A percentile compares a stretch with the other conserved stretches of the same genome.
Conservation (phyloP, 2,329 filamentous ascomycete species). For the Aureobasidium sp. region DNA sequence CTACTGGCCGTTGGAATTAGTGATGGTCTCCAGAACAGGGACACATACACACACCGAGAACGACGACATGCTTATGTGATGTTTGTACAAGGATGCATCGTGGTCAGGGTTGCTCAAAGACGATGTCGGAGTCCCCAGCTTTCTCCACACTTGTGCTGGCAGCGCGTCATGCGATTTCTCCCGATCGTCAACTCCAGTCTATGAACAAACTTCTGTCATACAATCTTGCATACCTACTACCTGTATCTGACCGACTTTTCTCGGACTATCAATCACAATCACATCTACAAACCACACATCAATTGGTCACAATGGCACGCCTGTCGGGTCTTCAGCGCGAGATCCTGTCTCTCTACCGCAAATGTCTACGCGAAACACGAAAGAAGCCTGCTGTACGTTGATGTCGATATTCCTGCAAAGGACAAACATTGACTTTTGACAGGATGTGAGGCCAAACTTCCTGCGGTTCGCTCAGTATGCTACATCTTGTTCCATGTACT, state of each 20-base stretch:
- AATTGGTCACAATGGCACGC: conserved; percentile 30
- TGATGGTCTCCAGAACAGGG: too few species aligned
- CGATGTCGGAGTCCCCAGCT: background rate
- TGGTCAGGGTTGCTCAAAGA: background rate
- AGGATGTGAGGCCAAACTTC: conserved; percentile 23
- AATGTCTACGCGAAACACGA: conserved; percentile 70
- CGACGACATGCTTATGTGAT: conserved; percentile 6
- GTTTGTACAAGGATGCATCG: background rate
- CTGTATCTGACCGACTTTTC: background rate
- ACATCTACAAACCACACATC: background rate
- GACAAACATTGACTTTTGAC: background rate
- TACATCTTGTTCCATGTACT: background rate
- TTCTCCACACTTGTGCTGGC: background rate
- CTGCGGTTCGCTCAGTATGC: conserved; percentile 21
- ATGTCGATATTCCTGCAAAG: background rate
- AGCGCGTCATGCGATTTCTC: background rate
- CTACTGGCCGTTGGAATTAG: conserved; percentile 31
- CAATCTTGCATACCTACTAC: background rate
- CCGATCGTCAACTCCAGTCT: background rate
- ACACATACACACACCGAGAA: conserved; percentile 7
- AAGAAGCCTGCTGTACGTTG: conserved; percentile 64
- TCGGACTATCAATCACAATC: background rate
- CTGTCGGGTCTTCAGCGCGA: conserved; percentile 86
- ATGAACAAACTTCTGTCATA: background rate
- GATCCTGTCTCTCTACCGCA: conserved; percentile 76